Evolutionary conservation across 352 stramenopile genomes (phyloP).

Genomic region (Phytophthora syringae): DNA sequence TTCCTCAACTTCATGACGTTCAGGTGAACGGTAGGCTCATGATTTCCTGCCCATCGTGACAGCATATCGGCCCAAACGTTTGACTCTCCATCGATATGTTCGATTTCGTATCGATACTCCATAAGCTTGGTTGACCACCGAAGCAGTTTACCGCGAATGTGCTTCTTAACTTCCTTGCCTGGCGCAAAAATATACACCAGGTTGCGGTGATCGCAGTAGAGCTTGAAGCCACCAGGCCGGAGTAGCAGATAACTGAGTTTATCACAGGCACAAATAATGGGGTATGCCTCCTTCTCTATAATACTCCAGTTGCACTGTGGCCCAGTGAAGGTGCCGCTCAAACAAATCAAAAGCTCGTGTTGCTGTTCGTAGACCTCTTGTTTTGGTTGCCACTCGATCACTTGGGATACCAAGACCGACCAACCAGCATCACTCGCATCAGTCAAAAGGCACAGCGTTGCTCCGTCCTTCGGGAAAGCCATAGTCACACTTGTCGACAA

Average conservation of each 20-base stretch:
- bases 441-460: background rate
- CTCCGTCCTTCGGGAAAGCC: no score
- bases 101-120: constrained; percentile 13
- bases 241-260: constrained; percentile 5
- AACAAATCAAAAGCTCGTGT: constrained; percentile 4
- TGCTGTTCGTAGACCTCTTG: background rate
- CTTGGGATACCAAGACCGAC: constrained; percentile 2
- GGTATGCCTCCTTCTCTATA: no score
- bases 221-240: background rate
- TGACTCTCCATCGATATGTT: constrained; percentile 3
- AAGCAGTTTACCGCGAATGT: constrained; percentile 9
- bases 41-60: constrained; percentile 9
- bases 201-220: constrained; percentile 9
- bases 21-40: background rate
- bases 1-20: background rate
- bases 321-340: constrained; percentile 8
- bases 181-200: no score
- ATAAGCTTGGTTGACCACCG: background rate
- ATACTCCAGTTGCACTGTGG: no score
- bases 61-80: constrained; percentile 24
- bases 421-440: constrained; percentile 8
- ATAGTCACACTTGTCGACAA: background rate
- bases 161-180: no score
- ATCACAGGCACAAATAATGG: constrained; percentile 12
- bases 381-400: background rate